Base-by-base conservation (phyloP, 495 filamentous ascomycete species). In the Cenococcum geophilum region DNA sequence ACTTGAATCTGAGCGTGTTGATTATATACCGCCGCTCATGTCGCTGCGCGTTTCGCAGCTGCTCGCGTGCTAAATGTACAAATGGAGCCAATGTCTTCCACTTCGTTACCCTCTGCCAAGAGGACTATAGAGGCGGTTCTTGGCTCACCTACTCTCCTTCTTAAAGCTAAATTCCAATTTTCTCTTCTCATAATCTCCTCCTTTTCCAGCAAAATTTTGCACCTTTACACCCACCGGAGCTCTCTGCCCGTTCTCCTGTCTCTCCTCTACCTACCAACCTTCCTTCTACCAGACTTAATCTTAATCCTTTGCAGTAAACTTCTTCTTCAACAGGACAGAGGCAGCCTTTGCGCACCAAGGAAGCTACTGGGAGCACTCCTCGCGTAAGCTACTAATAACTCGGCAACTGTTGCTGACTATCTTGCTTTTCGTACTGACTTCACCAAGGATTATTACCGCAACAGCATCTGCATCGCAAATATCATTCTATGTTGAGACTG, bases 71-170 rank as follows among this genome's bases (percentile, higher is more conserved):
- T 18, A 16, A 14, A 45, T 45, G 40, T 14, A 4, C 12, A 4
- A 45, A 45, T 45, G 40, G 14, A 45, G 40, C 11, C 40, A 1
- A 16, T 10, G 12, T 4, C 12, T 34, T 55, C 8, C 14, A 36
- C 10, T 27, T 32, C 55, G 47, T 14, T 21, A 34, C 22, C 22
- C 16, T 25, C 18, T 32, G 16, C n/a, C 14, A 20, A 25, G 36
- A 37, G 9, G n/a, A n/a, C n/a, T 43, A 11, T 35, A 21, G 12
- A 45, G 12, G 52, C 55, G 18, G 32, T 58, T 62, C 60, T 45
- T 45, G 12, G 14, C 14, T 45, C 18, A 16, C 40, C 40, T 45
- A 45, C 12, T 2, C 40, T 16, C 18, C 40, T 45, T 45, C 40
- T 45, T 1, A 45, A 45, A 45, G 40, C 23, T 20, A 52, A 52